These are phyloP conservation scores for Geotrichum carabidarum DNA, from an alignment of 1,139 yeast species.

Conservation along the genomic window DNA sequence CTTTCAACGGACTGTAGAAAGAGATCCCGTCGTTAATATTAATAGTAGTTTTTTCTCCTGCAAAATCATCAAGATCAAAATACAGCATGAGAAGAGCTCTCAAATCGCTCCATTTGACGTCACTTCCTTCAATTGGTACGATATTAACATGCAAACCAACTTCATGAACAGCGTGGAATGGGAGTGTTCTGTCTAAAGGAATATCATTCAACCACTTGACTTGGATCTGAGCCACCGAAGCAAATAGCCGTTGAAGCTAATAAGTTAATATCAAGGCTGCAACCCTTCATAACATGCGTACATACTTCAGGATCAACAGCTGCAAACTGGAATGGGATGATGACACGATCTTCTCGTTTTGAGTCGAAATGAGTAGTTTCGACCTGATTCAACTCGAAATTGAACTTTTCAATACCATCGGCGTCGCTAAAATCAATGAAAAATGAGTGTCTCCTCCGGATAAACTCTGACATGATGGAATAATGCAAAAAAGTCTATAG, in stretches of 20 bases:
- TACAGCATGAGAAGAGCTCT: slow-evolving; percentile 4
- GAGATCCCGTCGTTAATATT: slow-evolving; percentile 25
- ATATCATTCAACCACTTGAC: slow-evolving; percentile 27
- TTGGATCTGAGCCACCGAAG: slow-evolving; percentile 22
- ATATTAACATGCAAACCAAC: slow-evolving; percentile 31
- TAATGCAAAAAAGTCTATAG: neutral
- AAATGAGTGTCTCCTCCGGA: slow-evolving; percentile 29
- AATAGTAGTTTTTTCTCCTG: slow-evolving; percentile 4
- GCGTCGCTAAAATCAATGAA: slow-evolving; percentile 26
- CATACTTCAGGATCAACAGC: slow-evolving; percentile 13
- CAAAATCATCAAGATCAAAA: slow-evolving; percentile 12
- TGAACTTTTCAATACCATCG: slow-evolving; percentile 20
- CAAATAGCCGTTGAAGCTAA: slow-evolving; percentile 8
- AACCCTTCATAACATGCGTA: neutral
- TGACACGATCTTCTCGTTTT: slow-evolving; percentile 28
- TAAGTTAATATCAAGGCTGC: neutral
- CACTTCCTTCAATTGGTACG: slow-evolving; percentile 4
- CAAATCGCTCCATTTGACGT: slow-evolving; percentile 4
- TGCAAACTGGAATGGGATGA: slow-evolving; percentile 23
- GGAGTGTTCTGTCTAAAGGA: slow-evolving; percentile 24
- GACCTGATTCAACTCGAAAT: slow-evolving; percentile 18
- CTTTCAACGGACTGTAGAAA: slow-evolving; percentile 18
- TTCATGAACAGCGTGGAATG: slow-evolving; percentile 31
- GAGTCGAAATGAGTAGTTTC: slow-evolving; percentile 20
- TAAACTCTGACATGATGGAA: slow-evolving; percentile 13